Conservation (phyloP, 2,329 filamentous ascomycete species). For the Colletotrichum musicola region DNA sequence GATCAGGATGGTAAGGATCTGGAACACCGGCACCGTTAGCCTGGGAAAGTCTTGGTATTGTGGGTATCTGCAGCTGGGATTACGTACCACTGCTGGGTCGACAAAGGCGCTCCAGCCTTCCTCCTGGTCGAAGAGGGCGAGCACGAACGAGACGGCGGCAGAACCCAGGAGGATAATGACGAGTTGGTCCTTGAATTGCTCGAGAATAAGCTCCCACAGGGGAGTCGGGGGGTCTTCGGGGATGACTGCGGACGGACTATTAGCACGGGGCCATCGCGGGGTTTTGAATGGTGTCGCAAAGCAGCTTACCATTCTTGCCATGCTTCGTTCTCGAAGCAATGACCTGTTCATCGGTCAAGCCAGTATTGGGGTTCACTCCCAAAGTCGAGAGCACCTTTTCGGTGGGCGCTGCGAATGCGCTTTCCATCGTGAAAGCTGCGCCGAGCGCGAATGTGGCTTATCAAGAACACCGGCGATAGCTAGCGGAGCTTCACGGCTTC, state of each 20-base stretch:
- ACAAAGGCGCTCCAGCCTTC: constrained; percentile 98
- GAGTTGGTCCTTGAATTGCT: constrained; percentile 99
- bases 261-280: constrained; percentile 34
- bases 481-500: constrained; percentile 27
- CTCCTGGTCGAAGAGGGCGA: constrained; percentile 92
- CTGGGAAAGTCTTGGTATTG: constrained; percentile 29
- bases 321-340: constrained; percentile 67
- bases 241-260: constrained; percentile 59
- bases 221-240: constrained; percentile 94
- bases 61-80: constrained; percentile 32
- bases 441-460: constrained; percentile 35
- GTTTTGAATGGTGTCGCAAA: constrained; percentile 27
- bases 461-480: constrained; percentile 29
- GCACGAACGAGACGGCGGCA: constrained; percentile 90
- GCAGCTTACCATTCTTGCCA: constrained; percentile 73
- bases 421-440: constrained; percentile 64
- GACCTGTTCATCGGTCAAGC: constrained; percentile 72
- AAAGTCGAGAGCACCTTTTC: constrained; percentile 71
- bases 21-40: constrained; percentile 41
- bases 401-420: constrained; percentile 70
- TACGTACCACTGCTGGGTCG: constrained; percentile 90
- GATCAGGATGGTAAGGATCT: constrained; percentile 97
- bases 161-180: constrained; percentile 95
- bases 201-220: constrained; percentile 94
- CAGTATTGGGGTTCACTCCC: constrained; percentile 65